These are phyloP conservation scores for Cladorrhinum sp. DNA, from an alignment of 2,329 filamentous ascomycete species.

Conservation along the genomic window DNA sequence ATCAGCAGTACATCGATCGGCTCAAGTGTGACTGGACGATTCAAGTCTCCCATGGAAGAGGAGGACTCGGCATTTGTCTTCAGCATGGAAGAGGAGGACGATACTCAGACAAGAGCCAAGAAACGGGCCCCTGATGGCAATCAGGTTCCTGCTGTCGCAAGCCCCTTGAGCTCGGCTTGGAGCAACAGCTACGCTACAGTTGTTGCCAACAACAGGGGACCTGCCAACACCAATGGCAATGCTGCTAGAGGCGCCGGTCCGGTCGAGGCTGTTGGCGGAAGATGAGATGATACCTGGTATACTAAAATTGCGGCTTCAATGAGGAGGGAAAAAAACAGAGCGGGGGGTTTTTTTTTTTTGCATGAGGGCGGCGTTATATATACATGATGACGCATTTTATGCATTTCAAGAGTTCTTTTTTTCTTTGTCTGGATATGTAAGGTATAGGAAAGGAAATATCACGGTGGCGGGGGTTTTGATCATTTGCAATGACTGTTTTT, in stretches of 20 bases:
- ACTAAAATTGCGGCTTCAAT: neutral
- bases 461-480: neutral
- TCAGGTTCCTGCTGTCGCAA: constrained; percentile 31
- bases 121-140: constrained; percentile 49
- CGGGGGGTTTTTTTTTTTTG: neutral
- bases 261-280: constrained; percentile 20
- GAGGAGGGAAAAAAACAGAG: constrained; percentile 3
- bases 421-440: constrained; percentile 5
- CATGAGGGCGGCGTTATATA: constrained; percentile 16
- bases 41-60: constrained; percentile 63
- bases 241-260: constrained; percentile 9
- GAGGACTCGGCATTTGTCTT: constrained; percentile 64
- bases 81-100: constrained; percentile 62
- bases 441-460: constrained; percentile 2
- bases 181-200: constrained; percentile 46
- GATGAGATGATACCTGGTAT: constrained; percentile 11
- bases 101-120: constrained; percentile 44
- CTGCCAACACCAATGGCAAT: constrained; percentile 15
- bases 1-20: constrained; percentile 58
- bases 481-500: neutral
- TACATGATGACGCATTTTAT: constrained; percentile 1
- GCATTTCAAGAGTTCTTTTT: neutral
- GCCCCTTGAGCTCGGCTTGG: constrained; percentile 32
- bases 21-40: constrained; percentile 52
- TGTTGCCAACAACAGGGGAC: constrained; percentile 18